Evolutionary conservation across 768 basidiomycete genomes (phyloP), one percentile per base, ranked within the genome.

Genomic region (Daedalea quercina): DNA sequence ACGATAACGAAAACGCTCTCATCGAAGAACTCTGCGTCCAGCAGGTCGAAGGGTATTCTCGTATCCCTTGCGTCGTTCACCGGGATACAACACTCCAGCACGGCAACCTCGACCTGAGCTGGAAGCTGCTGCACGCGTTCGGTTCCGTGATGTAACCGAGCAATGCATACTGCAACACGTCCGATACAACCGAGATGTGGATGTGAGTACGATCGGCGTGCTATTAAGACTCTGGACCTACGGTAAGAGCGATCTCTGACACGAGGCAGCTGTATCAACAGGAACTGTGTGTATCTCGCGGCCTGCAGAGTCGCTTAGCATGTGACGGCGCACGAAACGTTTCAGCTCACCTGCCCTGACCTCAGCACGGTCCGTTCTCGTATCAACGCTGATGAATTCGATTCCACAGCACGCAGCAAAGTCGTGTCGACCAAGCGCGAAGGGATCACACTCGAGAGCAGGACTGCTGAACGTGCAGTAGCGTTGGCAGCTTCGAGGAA

Each of bases 21-120:
- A 71, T 91, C 89, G 67, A 92, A 89, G 69, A 90, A 90, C 51
- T 88, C 84, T 41, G 72, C 76, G 60, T 84, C 84, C 64, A 89
- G 64, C 43, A 88, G 59, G 54, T 82, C 75, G 61, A 82, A 65
- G 58, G 73, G 70, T 51, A 54, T 62, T 57, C 60, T 59, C 43
- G 57, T 69, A 55, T 67, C 72, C 65, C 72, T 65, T 58, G 63
- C 67, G 48, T 58, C 57, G 71, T 74, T 65, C 63, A 68, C 53
- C 63, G 71, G 33, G 61, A 79, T 66, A 64, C 68, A 68, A 69
- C 80, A 81, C 65, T 82, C 78, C 43, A 85, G 70, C 67, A 84
- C 64, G 58, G 70, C 76, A 47, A 72, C 65, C 52, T 58, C 60
- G 62, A 83, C 70, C 47, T 73, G 67, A 61, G 68, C 66, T 54